Conservation (phyloP, 768 basidiomycete genomes). For the Russula abietina region DNA sequence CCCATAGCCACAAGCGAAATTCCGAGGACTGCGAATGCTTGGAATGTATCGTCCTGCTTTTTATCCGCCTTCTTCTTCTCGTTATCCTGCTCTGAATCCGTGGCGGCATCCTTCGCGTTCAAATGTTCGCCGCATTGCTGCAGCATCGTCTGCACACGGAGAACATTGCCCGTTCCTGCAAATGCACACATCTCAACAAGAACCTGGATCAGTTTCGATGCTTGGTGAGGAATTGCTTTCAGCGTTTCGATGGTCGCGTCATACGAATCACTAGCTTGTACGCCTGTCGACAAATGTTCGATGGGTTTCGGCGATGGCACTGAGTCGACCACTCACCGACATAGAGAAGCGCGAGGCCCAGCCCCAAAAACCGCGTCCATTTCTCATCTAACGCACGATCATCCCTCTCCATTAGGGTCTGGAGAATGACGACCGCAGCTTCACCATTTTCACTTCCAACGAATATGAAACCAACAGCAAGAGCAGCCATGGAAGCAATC, state of each 20-base stretch:
- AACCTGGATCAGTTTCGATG: constrained; percentile 86
- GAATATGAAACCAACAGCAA: constrained; percentile 91
- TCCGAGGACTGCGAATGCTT: constrained; percentile 88
- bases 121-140: constrained; percentile 93
- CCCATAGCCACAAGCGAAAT: constrained; percentile 96
- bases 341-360: constrained; percentile 87
- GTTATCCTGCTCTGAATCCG: constrained; percentile 48
- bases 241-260: constrained; percentile 92
- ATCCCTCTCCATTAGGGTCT: constrained; percentile 82
- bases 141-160: constrained; percentile 87
- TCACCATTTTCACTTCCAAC: constrained; percentile 95
- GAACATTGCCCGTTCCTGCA: constrained; percentile 91
- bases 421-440: constrained; percentile 80
- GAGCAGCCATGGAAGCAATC: constrained; percentile 74
- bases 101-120: constrained; percentile 38
- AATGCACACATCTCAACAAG: constrained; percentile 92
- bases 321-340: constrained; percentile 54
- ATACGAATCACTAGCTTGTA: constrained; percentile 69
- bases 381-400: constrained; percentile 80
- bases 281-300: constrained; percentile 43
- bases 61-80: constrained; percentile 47
- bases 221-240: constrained; percentile 88
- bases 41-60: constrained; percentile 68
- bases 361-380: constrained; percentile 86
- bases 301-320: neutral